Percentiles rank a stretch among this genome's conserved stretches.
Evolutionary conservation across 1,284 basidiomycete genomes (phyloP).

Genomic region (Cystobasidium pallidum): DNA sequence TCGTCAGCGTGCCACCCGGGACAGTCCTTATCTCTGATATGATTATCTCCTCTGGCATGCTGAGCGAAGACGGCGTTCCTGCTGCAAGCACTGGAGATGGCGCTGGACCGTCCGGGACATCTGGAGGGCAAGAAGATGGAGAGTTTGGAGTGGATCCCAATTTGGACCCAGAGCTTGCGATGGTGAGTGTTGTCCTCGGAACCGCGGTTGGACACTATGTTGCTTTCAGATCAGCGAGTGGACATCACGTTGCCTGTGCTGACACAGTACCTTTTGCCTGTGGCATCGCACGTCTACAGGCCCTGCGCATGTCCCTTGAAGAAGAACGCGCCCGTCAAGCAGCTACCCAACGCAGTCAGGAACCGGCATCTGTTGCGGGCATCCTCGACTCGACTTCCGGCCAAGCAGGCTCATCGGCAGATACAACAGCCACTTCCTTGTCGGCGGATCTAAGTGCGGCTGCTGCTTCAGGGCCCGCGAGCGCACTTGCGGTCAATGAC

Average conservation of each 20-base stretch:
- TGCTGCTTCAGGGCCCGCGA: slow-evolving; percentile 47
- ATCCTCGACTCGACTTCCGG: slow-evolving; percentile 52
- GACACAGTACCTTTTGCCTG: slow-evolving; percentile 46
- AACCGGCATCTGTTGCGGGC: slow-evolving; percentile 49
- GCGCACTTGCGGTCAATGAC: slow-evolving; percentile 19
- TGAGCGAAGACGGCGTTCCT: slow-evolving; percentile 75
- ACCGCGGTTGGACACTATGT: too few relatives aligned
- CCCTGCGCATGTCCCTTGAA: slow-evolving; percentile 94
- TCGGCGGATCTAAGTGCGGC: slow-evolving; percentile 53
- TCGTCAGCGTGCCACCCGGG: slow-evolving; percentile 78
- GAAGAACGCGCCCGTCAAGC: slow-evolving; percentile 90
- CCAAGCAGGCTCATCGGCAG: not conserved
- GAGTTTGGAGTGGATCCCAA: slow-evolving; percentile 91
- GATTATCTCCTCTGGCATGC: slow-evolving; percentile 77
- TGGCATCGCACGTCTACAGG: slow-evolving; percentile 61
- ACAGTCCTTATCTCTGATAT: slow-evolving; percentile 80
- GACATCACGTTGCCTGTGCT: not conserved
- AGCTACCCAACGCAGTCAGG: slow-evolving; percentile 57
- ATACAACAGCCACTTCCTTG: not conserved
- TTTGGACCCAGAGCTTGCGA: slow-evolving; percentile 93
- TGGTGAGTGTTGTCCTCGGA: too few relatives aligned
- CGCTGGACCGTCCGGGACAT: slow-evolving; percentile 60
- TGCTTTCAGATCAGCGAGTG: too few relatives aligned
- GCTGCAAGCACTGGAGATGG: slow-evolving; percentile 63
- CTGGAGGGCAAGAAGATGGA: slow-evolving; percentile 60